Evolutionary conservation across 805 yeast species (phyloP).

Genomic region (Jamesozyma spencerorum): DNA sequence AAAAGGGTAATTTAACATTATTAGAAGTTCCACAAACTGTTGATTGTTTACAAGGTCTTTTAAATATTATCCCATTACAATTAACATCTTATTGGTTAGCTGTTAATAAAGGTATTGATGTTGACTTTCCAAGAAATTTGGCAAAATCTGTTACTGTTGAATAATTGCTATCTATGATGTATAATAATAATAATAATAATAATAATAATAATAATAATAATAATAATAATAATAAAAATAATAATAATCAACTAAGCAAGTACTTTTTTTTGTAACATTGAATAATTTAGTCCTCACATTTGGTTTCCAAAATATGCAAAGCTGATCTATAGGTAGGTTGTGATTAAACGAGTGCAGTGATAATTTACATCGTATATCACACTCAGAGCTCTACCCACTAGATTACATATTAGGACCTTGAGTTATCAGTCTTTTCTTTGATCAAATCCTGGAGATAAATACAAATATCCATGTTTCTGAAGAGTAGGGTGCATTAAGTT

Average conservation of each 20-base stretch:
- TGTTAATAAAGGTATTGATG: constrained; percentile 87
- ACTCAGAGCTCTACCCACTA: no score
- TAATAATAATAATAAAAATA: neutral
- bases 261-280: no score
- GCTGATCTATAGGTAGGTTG: no score
- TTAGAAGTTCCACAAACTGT: constrained; percentile 89
- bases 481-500: no score
- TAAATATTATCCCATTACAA: constrained; percentile 91
- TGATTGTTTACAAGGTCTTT: constrained; percentile 93
- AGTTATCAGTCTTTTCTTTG: no score
- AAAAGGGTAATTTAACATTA: constrained; percentile 32
- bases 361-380: no score
- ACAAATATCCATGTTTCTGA: no score
- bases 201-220: neutral
- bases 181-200: constrained; percentile 2
- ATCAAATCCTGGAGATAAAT: no score
- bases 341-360: no score
- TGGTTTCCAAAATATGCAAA: no score
- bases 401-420: no score
- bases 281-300: no score
- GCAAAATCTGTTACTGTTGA: constrained; percentile 98
- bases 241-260: neutral
- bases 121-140: constrained; percentile 96
- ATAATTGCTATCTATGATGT: constrained; percentile 29
- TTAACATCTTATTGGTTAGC: constrained; percentile 96